phyloP scores from a whole-genome alignment of 2,329 filamentous ascomycete species.

The Microsporum audouinii region DNA sequence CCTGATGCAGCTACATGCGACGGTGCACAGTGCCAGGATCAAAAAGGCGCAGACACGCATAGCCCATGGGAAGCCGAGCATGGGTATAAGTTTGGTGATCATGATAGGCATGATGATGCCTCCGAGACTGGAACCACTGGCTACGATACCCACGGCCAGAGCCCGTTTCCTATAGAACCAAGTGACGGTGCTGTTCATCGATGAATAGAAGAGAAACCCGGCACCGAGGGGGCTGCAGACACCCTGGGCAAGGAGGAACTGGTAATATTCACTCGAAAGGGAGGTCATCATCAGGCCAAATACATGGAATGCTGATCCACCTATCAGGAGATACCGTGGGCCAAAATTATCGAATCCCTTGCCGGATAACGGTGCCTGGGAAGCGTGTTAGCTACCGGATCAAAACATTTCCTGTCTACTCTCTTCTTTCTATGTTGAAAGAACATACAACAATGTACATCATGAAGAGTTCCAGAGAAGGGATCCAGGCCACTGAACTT shows the following conservation, averaged over 20 bases:
- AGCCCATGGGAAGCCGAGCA: slow-evolving; percentile 46
- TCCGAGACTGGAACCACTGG: slow-evolving; percentile 45
- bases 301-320: slow-evolving; percentile 44
- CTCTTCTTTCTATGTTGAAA: neutral
- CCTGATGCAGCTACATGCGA: slow-evolving; percentile 44
- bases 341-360: slow-evolving; percentile 53
- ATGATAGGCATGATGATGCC: slow-evolving; percentile 54
- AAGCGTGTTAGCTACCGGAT: slow-evolving; percentile 19
- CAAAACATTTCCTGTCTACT: neutral
- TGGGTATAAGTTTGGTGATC: slow-evolving; percentile 43
- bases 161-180: slow-evolving; percentile 46
- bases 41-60: slow-evolving; percentile 49
- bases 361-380: slow-evolving; percentile 51
- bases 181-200: slow-evolving; percentile 28
- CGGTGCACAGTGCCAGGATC: slow-evolving; percentile 46
- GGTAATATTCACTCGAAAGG: slow-evolving; percentile 44
- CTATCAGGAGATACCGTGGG: slow-evolving; percentile 42
- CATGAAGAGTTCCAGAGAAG: slow-evolving; percentile 45
- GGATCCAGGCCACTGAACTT: slow-evolving; percentile 52
- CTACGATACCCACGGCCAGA: slow-evolving; percentile 44
- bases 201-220: slow-evolving; percentile 40
- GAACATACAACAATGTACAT: slow-evolving; percentile 38
- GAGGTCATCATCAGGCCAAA: slow-evolving; percentile 50
- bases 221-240: slow-evolving; percentile 43
- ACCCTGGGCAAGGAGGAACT: slow-evolving; percentile 46